Evolutionary conservation across 306 rosid genomes (phyloP).

Genomic region (Dalbergia oliveri): DNA sequence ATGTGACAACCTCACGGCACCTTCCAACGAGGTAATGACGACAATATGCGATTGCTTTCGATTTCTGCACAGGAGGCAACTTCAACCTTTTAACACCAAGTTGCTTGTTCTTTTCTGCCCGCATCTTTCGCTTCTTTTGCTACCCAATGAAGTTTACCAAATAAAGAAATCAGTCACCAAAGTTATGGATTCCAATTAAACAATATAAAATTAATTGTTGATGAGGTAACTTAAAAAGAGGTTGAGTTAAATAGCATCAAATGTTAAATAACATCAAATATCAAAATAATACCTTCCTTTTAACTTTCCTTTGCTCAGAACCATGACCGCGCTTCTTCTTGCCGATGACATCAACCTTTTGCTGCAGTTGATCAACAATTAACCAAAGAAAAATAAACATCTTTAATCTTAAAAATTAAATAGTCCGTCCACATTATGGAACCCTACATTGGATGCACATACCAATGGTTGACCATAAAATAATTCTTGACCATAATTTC

Average conservation of each 20-base stretch:
- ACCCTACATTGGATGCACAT: conserved; percentile 7
- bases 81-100: conserved; percentile 83
- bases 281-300: conserved; percentile 62
- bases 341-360: conserved; percentile 41
- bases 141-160: conserved; percentile 47
- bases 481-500: conserved; percentile 1
- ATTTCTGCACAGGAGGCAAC: conserved; percentile 58
- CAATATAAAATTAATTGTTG: conserved; percentile 9
- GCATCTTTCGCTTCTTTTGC: conserved; percentile 61
- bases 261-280: conserved; percentile 9
- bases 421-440: neutral
- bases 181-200: conserved; percentile 15
- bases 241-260: conserved; percentile 21
- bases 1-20: conserved; percentile 73
- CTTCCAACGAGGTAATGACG: conserved; percentile 80
- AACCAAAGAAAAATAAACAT: conserved; percentile 21
- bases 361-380: conserved; percentile 52
- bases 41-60: conserved; percentile 63
- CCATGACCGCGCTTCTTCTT: conserved; percentile 69
- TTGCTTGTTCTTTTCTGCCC: conserved; percentile 76
- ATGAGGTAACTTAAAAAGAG: conserved; percentile 11
- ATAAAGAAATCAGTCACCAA: conserved; percentile 24
- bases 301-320: conserved; percentile 67
- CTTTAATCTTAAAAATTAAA: conserved; percentile 10
- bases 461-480: conserved; percentile 17